Evolutionary conservation across 1,284 basidiomycete genomes (phyloP).

Genomic region (Termitomyces sp.): DNA sequence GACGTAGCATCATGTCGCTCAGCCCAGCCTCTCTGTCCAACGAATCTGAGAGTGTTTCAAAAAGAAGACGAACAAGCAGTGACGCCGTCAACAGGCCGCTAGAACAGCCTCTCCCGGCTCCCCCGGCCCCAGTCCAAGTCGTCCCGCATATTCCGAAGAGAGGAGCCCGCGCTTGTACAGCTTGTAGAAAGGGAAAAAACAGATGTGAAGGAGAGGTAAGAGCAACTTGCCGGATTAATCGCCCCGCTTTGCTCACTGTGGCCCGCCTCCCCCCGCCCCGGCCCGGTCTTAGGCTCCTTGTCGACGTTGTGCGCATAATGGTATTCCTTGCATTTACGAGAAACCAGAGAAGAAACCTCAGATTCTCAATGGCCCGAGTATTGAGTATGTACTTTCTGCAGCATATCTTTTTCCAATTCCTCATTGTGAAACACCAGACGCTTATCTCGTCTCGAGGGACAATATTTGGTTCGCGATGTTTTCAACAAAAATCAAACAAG

Average conservation of each 20-base stretch:
- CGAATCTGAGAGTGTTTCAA: slow-evolving; percentile 33
- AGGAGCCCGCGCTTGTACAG: slow-evolving; percentile 74
- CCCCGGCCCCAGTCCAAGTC: slow-evolving; percentile 21
- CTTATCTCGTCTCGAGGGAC: slow-evolving; percentile 76
- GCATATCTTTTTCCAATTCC: not conserved
- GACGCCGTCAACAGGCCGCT: slow-evolving; percentile 20
- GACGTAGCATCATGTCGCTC: slow-evolving; percentile 33
- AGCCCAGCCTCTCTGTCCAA: slow-evolving; percentile 39
- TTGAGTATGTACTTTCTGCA: slow-evolving; percentile 53
- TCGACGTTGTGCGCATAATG: slow-evolving; percentile 82
- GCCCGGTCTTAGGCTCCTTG: slow-evolving; percentile 72
- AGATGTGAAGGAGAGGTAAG: slow-evolving; percentile 84
- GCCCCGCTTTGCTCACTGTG: slow-evolving; percentile 44
- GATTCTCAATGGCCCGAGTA: slow-evolving; percentile 54
- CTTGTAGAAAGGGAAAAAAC: slow-evolving; percentile 88
- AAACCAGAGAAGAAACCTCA: slow-evolving; percentile 85
- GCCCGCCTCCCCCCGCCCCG: slow-evolving; percentile 61
- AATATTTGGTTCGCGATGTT: slow-evolving; percentile 58
- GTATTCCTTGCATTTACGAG: slow-evolving; percentile 84
- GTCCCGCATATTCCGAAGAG: slow-evolving; percentile 68
- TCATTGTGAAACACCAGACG: slow-evolving; percentile 43
- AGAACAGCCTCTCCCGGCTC: slow-evolving; percentile 24
- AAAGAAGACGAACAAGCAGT: slow-evolving; percentile 33
- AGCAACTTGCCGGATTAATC: slow-evolving; percentile 27
- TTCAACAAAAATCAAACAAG: slow-evolving; percentile 6